A percentile compares a stretch with the other conserved stretches of the same genome.
phyloP scores from a whole-genome alignment of 2,329 filamentous ascomycete species.

The Aspergillus eucalypticola region DNA sequence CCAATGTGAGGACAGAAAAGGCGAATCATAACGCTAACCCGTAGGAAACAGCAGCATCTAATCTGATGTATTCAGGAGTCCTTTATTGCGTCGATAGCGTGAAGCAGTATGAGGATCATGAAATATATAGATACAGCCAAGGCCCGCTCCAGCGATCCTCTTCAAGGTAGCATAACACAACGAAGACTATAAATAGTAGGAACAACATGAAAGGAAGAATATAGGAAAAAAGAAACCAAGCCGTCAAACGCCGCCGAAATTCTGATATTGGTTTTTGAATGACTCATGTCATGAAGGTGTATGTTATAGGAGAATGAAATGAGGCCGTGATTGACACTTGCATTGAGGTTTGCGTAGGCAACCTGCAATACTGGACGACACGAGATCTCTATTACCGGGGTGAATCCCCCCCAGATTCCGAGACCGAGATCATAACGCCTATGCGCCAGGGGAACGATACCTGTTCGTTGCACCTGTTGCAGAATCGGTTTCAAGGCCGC shows the following conservation, averaged over 20 bases:
- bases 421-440: slow-evolving; percentile 4
- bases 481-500: not conserved
- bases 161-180: slow-evolving; percentile 15
- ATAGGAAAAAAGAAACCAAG: slow-evolving; percentile 10
- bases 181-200: slow-evolving; percentile 22
- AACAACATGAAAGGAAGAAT: slow-evolving; percentile 11
- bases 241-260: slow-evolving; percentile 23
- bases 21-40: not conserved
- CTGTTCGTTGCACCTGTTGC: slow-evolving; percentile 5
- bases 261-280: slow-evolving; percentile 12
- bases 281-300: slow-evolving; percentile 18
- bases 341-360: not conserved
- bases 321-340: slow-evolving; percentile 11
- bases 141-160: slow-evolving; percentile 20
- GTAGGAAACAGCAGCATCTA: not conserved
- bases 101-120: slow-evolving; percentile 17
- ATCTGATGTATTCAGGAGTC: not conserved
- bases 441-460: slow-evolving; percentile 3
- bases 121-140: slow-evolving; percentile 34
- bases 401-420: not conserved
- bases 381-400: not conserved
- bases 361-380: not conserved
- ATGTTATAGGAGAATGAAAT: slow-evolving; percentile 16
- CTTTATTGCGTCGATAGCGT: not conserved
- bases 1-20: not conserved